Evolutionary conservation across 805 yeast species (phyloP).

Genomic region (Wickerhamiella azymoides): DNA sequence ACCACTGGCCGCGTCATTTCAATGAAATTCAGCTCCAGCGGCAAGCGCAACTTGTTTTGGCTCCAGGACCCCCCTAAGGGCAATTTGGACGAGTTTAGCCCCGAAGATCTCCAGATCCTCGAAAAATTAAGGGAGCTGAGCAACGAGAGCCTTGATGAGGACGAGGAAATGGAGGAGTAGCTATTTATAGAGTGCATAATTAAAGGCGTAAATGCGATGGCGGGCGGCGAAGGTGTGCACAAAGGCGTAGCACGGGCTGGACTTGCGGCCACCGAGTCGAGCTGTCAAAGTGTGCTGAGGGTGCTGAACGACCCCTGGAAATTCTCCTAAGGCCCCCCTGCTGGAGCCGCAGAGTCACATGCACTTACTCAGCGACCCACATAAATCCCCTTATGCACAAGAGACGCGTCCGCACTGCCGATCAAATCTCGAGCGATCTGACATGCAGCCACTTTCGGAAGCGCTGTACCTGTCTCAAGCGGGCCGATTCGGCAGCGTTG

Average conservation of each 20-base stretch:
- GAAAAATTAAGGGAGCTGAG: constrained; percentile 34
- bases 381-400: neutral
- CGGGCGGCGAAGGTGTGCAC: constrained; percentile 7
- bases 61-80: constrained; percentile 57
- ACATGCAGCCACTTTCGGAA: neutral
- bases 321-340: too few species aligned
- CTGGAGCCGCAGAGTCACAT: neutral
- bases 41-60: constrained; percentile 49
- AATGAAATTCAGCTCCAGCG: constrained; percentile 48
- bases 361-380: neutral
- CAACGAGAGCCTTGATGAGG: constrained; percentile 12
- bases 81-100: constrained; percentile 40
- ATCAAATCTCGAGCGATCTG: too few species aligned
- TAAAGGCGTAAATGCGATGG: constrained; percentile 14
- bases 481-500: neutral
- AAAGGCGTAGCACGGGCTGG: neutral
- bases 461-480: neutral
- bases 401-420: neutral
- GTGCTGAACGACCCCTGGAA: too few species aligned
- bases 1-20: constrained; percentile 66
- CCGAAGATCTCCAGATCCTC: constrained; percentile 39
- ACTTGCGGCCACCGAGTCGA: neutral
- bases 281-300: too few species aligned
- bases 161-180: constrained; percentile 27
- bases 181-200: constrained; percentile 21